phyloP scores from a whole-genome alignment of 1,284 basidiomycete genomes.

The Marasmius sp. region DNA sequence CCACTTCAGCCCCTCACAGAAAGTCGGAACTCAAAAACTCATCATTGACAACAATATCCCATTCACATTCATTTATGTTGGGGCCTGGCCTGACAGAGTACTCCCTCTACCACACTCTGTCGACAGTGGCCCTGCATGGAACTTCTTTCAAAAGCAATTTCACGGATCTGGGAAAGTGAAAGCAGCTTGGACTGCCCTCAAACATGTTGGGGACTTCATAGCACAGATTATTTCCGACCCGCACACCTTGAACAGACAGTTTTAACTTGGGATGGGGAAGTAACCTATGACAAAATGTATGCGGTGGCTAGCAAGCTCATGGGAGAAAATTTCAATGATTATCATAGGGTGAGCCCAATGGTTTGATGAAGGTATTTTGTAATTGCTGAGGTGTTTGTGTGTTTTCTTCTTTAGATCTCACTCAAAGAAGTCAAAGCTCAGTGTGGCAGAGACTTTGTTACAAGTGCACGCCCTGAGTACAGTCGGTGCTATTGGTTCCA shows the following conservation, averaged over 20 bases:
- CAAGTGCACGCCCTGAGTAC: too few relatives aligned
- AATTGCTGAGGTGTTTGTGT: too few relatives aligned
- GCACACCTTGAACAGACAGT: constrained; percentile 11
- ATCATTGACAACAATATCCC: background rate
- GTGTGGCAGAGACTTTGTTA: too few relatives aligned
- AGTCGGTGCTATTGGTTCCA: too few relatives aligned
- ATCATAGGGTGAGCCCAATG: background rate
- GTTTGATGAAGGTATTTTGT: too few relatives aligned
- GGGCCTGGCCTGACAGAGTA: background rate
- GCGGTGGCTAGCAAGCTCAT: background rate
- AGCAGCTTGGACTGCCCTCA: constrained; percentile 3
- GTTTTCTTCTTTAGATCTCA: too few relatives aligned
- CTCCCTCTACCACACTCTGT: background rate
- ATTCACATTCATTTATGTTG: background rate
- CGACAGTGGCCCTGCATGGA: background rate
- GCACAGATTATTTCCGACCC: constrained; percentile 13
- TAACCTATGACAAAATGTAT: background rate
- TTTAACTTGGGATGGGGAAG: background rate
- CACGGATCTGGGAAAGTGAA: constrained; percentile 9
- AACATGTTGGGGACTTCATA: constrained; percentile 10
- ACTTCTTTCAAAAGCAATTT: background rate
- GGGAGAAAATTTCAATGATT: background rate
- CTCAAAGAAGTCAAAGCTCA: too few relatives aligned
- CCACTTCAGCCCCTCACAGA: background rate
- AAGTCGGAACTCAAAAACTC: background rate